Evolutionary conservation across 192 early-diverging fungal species (phyloP).

Genomic region (Funneliformis mosseae): DNA sequence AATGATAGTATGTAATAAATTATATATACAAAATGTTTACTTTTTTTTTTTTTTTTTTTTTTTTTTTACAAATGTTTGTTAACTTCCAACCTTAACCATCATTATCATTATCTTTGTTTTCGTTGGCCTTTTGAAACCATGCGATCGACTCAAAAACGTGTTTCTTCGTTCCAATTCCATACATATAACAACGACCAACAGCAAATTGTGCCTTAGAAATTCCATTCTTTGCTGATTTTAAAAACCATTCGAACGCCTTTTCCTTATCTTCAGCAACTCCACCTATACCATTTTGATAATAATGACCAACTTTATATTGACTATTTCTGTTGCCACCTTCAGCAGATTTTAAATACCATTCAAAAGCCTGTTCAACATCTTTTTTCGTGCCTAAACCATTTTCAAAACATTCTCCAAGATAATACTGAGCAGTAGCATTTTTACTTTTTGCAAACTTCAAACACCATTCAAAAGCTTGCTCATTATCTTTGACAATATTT

Average conservation of each 20-base stretch:
- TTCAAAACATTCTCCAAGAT: conserved; percentile 80
- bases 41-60: too few species aligned
- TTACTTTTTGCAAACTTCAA: conserved; percentile 58
- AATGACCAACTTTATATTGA: neutral
- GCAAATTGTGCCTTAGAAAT: conserved; percentile 57
- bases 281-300: neutral
- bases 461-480: neutral
- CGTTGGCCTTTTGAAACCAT: neutral
- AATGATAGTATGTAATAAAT: too few species aligned
- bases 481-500: neutral
- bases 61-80: too few species aligned
- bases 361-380: conserved; percentile 54
- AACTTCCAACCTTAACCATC: too few species aligned
- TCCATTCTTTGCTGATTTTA: conserved; percentile 53
- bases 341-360: conserved; percentile 40
- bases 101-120: neutral
- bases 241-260: conserved; percentile 65
- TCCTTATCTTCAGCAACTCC: neutral
- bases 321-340: conserved; percentile 26
- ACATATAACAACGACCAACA: conserved; percentile 59
- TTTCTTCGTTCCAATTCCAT: conserved; percentile 58
- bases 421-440: conserved; percentile 79
- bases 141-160: conserved; percentile 29
- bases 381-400: conserved; percentile 71
- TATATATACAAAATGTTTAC: too few species aligned